phyloP scores from a whole-genome alignment of 1,284 basidiomycete species.

The Hymenochaete sp. region DNA sequence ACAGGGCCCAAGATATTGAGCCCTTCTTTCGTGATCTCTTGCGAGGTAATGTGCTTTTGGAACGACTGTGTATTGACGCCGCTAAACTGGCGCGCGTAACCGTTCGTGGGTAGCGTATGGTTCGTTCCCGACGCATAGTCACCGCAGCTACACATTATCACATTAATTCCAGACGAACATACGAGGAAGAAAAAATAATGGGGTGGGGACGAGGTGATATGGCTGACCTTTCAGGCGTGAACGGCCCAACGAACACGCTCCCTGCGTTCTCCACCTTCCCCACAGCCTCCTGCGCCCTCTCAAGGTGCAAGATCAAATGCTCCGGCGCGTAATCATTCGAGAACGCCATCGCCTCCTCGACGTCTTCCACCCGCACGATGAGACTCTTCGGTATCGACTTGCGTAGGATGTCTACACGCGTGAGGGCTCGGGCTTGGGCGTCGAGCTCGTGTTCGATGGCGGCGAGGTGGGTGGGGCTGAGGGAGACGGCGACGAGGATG shows the following conservation, averaged over 20 bases:
- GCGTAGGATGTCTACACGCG: slow-evolving; percentile 85
- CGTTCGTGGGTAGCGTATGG: slow-evolving; percentile 92
- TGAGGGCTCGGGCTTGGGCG: slow-evolving; percentile 76
- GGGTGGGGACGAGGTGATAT: background rate
- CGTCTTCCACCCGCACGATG: slow-evolving; percentile 65
- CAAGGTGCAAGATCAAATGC: slow-evolving; percentile 87
- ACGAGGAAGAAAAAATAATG: background rate
- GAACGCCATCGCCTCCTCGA: slow-evolving; percentile 78
- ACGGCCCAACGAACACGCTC: slow-evolving; percentile 92
- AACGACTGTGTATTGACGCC: slow-evolving; percentile 97
- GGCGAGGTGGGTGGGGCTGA: slow-evolving; percentile 54
- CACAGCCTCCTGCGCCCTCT: slow-evolving; percentile 61
- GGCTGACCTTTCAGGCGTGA: slow-evolving; percentile 84
- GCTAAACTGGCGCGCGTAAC: slow-evolving; percentile 95
- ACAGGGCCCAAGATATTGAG: slow-evolving; percentile 77
- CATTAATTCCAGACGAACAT: slow-evolving; percentile 2
- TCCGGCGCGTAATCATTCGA: slow-evolving; percentile 98
- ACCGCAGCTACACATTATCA: slow-evolving; percentile 60
- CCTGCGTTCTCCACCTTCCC: slow-evolving; percentile 81
- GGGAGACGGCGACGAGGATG: slow-evolving; percentile 77
- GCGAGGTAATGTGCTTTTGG: slow-evolving; percentile 98
- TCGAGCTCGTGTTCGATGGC: slow-evolving; percentile 85
- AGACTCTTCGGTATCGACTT: slow-evolving; percentile 89
- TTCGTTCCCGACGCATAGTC: slow-evolving; percentile 99
- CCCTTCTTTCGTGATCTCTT: slow-evolving; percentile 80